These are phyloP conservation scores for Barbatosphaeria neglecta DNA, from an alignment of 495 filamentous ascomycete genomes.

Conservation along the genomic window DNA sequence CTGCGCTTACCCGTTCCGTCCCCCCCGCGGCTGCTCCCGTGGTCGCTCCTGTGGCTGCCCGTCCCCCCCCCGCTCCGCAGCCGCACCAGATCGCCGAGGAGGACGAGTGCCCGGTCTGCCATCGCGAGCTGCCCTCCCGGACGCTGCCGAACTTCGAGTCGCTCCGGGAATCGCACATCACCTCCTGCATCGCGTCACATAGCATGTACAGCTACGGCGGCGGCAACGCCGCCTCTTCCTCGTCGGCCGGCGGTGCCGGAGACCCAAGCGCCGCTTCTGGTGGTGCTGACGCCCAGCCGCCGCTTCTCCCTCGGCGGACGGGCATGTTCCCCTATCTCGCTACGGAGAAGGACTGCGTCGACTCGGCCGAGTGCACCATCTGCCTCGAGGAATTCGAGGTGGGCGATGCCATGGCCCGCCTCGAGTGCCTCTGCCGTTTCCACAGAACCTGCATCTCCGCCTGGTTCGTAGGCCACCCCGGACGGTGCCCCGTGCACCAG, in stretches of 20 bases:
- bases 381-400: conserved; percentile 93
- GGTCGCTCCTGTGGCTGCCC: no score
- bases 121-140: conserved; percentile 58
- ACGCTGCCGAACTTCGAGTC: conserved; percentile 45
- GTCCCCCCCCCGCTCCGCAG: conserved; percentile 11
- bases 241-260: no score
- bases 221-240: not conserved
- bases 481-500: conserved; percentile 44
- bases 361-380: conserved; percentile 79
- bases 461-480: conserved; percentile 41
- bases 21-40: no score
- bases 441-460: conserved; percentile 57
- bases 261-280: not conserved
- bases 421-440: conserved; percentile 92
- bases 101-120: conserved; percentile 87
- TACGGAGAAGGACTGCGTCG: conserved; percentile 84
- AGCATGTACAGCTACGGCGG: conserved; percentile 21
- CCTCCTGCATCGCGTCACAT: conserved; percentile 55
- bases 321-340: conserved; percentile 57
- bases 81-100: conserved; percentile 51
- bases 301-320: conserved; percentile 24
- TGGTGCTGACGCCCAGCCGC: conserved; percentile 11
- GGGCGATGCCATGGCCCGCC: conserved; percentile 66
- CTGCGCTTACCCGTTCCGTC: no score
- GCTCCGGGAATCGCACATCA: conserved; percentile 64